Conservation (phyloP, 1,284 basidiomycete genomes). For the Puccinia polysora region DNA sequence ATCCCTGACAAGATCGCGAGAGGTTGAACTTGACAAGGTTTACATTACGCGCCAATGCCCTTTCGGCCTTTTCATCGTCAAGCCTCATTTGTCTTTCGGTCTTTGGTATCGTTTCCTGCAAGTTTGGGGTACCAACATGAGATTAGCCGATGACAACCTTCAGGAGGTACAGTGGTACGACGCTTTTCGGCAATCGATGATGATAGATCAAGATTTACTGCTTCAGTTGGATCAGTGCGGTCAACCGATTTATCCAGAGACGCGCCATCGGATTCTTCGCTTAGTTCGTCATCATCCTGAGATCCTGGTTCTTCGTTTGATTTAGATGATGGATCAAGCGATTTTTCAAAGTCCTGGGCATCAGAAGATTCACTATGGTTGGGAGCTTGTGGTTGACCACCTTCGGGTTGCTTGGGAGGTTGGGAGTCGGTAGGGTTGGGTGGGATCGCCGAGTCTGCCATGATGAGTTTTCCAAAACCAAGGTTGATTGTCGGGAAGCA, state of each 20-base stretch:
- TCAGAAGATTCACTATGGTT: too few relatives aligned
- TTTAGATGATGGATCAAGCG: too few relatives aligned
- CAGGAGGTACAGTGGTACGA: too few relatives aligned
- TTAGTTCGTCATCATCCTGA: conserved; percentile 1
- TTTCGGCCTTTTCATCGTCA: conserved; percentile 36
- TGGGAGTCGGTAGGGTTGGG: too few relatives aligned
- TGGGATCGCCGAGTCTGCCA: too few relatives aligned
- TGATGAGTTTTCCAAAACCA: too few relatives aligned
- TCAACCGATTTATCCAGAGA: not conserved
- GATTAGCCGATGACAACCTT: not conserved
- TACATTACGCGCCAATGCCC: conserved; percentile 41
- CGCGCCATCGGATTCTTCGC: not conserved
- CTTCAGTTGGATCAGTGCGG: not conserved
- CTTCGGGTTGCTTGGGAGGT: too few relatives aligned
- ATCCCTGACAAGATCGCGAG: not conserved
- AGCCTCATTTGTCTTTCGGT: conserved; percentile 28
- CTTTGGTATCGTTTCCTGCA: not conserved
- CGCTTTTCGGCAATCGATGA: not conserved
- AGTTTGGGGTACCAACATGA: not conserved
- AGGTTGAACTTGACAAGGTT: not conserved
- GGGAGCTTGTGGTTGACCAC: too few relatives aligned
- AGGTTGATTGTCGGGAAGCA: too few relatives aligned
- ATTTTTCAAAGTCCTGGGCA: too few relatives aligned
- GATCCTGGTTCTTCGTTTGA: not conserved
- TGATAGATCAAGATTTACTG: not conserved